These are phyloP conservation scores for Suillus brevipes DNA, from an alignment of 768 basidiomycete species.

Conservation along the genomic window DNA sequence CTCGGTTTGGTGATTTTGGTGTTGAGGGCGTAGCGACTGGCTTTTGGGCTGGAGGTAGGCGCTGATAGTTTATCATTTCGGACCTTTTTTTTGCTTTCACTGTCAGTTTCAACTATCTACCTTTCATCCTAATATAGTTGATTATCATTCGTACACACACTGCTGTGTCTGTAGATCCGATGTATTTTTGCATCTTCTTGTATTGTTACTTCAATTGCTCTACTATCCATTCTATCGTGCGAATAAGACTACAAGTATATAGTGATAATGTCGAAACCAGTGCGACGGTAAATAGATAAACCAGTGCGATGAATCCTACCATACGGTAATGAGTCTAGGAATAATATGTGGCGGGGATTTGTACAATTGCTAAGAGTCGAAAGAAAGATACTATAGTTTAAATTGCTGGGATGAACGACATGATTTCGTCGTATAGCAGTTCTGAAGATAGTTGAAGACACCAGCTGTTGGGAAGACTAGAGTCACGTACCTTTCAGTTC, in stretches of 20 bases:
- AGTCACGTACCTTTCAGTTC: constrained; percentile 57
- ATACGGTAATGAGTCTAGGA: neutral
- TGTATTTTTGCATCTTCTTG: neutral
- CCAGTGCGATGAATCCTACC: neutral
- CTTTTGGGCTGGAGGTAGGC: constrained; percentile 61
- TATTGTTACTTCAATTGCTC: neutral
- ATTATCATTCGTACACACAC: constrained; percentile 2
- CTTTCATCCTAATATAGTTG: constrained; percentile 1
- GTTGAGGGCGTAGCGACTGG: constrained; percentile 73
- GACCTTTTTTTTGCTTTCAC: neutral
- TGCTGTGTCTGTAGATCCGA: constrained; percentile 1
- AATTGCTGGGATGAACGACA: constrained; percentile 69
- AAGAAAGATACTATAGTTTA: constrained; percentile 27
- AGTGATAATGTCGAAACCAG: neutral
- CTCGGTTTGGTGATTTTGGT: constrained; percentile 85
- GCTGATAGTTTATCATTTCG: constrained; percentile 25
- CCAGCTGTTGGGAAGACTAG: neutral
- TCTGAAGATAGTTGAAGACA: constrained; percentile 34
- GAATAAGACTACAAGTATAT: neutral
- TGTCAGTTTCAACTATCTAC: constrained; percentile 5
- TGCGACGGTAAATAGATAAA: neutral
- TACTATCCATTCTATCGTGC: neutral
- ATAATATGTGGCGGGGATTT: neutral
- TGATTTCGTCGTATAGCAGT: constrained; percentile 81
- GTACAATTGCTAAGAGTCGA: neutral